These are phyloP conservation scores for Sordariomycetes sp. DNA, from an alignment of 2,329 filamentous ascomycete species.

Conservation along the genomic window DNA sequence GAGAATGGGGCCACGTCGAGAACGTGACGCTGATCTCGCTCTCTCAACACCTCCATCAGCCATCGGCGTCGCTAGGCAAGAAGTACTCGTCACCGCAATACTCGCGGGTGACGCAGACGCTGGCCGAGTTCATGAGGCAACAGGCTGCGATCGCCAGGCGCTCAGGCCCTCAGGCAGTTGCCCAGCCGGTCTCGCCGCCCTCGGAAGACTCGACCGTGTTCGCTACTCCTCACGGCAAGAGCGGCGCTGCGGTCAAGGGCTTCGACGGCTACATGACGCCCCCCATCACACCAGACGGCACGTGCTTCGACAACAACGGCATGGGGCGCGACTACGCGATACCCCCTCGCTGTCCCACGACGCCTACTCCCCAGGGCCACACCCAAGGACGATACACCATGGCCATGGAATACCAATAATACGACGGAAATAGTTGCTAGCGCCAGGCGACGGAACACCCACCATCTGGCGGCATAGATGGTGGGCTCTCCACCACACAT, in stretches of 20 bases:
- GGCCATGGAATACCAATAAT: conserved; percentile 8
- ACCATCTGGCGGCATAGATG: background rate
- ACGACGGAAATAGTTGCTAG: background rate
- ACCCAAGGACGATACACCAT: conserved; percentile 15
- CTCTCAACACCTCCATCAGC: conserved; percentile 48
- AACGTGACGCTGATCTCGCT: conserved; percentile 52
- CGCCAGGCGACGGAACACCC: background rate
- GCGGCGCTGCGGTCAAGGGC: conserved; percentile 44
- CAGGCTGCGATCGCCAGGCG: conserved; percentile 45
- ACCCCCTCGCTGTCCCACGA: conserved; percentile 49
- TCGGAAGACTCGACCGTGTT: conserved; percentile 50
- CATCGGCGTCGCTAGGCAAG: conserved; percentile 45
- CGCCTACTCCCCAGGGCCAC: conserved; percentile 44
- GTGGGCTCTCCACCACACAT: background rate
- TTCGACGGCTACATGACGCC: conserved; percentile 74
- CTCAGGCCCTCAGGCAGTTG: conserved; percentile 18
- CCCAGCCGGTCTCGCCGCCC: conserved; percentile 50
- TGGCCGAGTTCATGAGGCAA: conserved; percentile 48
- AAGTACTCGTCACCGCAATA: conserved; percentile 47
- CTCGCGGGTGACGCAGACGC: conserved; percentile 42
- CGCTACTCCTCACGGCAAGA: conserved; percentile 63
- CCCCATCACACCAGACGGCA: conserved; percentile 71
- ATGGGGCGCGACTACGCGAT: conserved; percentile 36
- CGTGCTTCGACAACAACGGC: conserved; percentile 36
- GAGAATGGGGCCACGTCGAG: conserved; percentile 67